Base-by-base conservation (phyloP, 192 early-diverging fungal species). In the Neocallimastix lanati region DNA sequence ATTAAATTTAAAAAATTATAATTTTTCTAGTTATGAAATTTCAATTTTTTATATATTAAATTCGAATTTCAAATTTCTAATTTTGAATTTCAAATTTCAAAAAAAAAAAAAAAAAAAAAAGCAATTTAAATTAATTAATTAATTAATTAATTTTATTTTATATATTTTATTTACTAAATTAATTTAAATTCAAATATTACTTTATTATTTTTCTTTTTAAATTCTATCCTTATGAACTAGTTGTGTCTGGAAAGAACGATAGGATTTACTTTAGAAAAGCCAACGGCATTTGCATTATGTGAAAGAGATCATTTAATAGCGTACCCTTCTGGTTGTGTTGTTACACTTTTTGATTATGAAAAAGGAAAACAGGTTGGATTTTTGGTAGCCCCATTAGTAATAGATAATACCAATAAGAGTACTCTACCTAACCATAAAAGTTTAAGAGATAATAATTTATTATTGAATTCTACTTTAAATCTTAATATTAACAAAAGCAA, bases 331-430 rank as follows among this genome's bases (percentile, higher is more conserved):
- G 93, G 93, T 18, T 88, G 90, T 38, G 85, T 89, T 13, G 85
- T 94, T 25, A 89, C 93, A 27, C 82, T 94, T 29, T 94, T 93
- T 84, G 92, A 93, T 83, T 88, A 93, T 82, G 85, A 86, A 50
- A 85, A 84, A 33, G 88, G 93, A 80, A 89, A 88, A 78, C 92
- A 93, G 79, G 80, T 92, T 4, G 87, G 82, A 9, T 88, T 92
- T 78, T 81, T 92, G 78, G 50, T 67, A 16, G 50, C 50, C 4
- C 86, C 83, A 78, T 85, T 76, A 80, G 86, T 33, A 78, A 82
- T 37, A 80, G 82, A 38, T 78, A 78, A 25, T 77, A 15, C 67
- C 38, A 30, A 30, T 29, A 81, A 81, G 15, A 81, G 25, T 35
- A n/a, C 16, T 33, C 6, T 30, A 11, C n/a, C 4, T 78, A 29